Evolutionary conservation across 495 filamentous ascomycete genomes (phyloP), one percentile per base, ranked within the genome.

Genomic region (Penicillium odoratum): DNA sequence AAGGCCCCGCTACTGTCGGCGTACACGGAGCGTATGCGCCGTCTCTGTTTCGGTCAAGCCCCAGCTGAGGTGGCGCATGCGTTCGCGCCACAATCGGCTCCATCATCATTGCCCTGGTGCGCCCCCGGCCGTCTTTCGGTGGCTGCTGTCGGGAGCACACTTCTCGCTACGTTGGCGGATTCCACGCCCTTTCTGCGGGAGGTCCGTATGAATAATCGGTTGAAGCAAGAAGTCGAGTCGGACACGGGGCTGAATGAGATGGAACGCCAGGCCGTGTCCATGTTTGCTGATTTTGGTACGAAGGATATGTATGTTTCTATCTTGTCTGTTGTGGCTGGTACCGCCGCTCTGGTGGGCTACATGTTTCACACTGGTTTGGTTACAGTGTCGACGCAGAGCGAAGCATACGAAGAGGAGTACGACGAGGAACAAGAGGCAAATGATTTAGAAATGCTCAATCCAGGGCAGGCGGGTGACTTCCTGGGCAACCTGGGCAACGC

Each of bases 1-100:
- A 81, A 83, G 61, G 88, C 83, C 50, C 74, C 77, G 4, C 65
- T 64, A 3, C 58, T 93, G 31, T 69, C 74, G 15, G 69, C 56
- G 15, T 92, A 88, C 69, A 78, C 82, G 26, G 69, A 79, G 51
- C 71, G 76, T 18, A 64, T 84, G 58, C 63, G 74, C 26, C 53
- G 61, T 10, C 60, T 69, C 11, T 71, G 74, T 42, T 82, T 80
- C 61, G 79, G 78, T 7, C 63, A 61, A 18, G 38, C 47, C 3
- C 51, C 63, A 7, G 66, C 71, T 13, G 62, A 64, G 3, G 48
- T 73, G 16, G 51, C 62, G 4, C 64, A 75, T 47, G 72, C 71
- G 6, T 71, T 71, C 29, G 36, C 55, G 30, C 56, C 57, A 15
- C 31, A 56, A 48, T 59, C 64, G 0, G 47, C 58, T 18, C 40